Evolutionary conservation across 495 filamentous ascomycete species (phyloP).

Genomic region (Penicillium malachiteum): DNA sequence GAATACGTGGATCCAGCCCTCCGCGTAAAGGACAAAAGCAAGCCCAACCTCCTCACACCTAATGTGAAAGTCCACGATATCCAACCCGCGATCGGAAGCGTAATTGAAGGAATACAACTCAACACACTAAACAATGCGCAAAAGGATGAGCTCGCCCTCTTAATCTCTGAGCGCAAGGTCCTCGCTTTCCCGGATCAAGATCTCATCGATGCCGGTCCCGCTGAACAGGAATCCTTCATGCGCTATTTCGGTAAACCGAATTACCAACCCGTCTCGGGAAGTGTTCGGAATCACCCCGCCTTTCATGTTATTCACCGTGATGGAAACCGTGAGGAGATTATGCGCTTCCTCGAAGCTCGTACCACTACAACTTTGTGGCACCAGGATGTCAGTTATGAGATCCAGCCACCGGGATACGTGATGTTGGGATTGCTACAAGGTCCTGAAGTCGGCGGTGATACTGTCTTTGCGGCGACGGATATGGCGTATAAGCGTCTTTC

Average conservation of each 20-base stretch:
- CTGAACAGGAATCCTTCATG: conserved; percentile 60
- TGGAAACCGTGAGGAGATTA: conserved; percentile 55
- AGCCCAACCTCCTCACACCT: conserved; percentile 53
- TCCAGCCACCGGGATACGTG: conserved; percentile 57
- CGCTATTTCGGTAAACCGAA: conserved; percentile 59
- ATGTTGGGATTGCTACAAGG: conserved; percentile 58
- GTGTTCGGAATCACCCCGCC: conserved; percentile 51
- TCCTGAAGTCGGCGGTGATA: conserved; percentile 69
- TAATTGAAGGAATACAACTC: conserved; percentile 72
- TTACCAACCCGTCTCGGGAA: conserved; percentile 57
- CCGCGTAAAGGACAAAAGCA: conserved; percentile 53
- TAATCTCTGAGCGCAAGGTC: conserved; percentile 74
- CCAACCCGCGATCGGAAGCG: conserved; percentile 68
- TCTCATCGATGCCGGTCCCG: conserved; percentile 64
- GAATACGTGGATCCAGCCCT: conserved; percentile 60
- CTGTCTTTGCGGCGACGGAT: conserved; percentile 73
- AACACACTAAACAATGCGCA: conserved; percentile 63
- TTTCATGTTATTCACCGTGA: conserved; percentile 64
- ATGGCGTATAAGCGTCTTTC: conserved; percentile 74
- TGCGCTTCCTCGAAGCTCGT: conserved; percentile 53
- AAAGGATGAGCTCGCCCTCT: conserved; percentile 75
- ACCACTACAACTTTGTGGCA: conserved; percentile 59
- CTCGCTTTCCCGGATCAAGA: conserved; percentile 74
- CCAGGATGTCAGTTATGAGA: conserved; percentile 61
- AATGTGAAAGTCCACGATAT: conserved; percentile 57